Evolutionary conservation across 345 rosid genomes (phyloP), one percentile per base, ranked within the genome.

Genomic region (Brassica cretica): DNA sequence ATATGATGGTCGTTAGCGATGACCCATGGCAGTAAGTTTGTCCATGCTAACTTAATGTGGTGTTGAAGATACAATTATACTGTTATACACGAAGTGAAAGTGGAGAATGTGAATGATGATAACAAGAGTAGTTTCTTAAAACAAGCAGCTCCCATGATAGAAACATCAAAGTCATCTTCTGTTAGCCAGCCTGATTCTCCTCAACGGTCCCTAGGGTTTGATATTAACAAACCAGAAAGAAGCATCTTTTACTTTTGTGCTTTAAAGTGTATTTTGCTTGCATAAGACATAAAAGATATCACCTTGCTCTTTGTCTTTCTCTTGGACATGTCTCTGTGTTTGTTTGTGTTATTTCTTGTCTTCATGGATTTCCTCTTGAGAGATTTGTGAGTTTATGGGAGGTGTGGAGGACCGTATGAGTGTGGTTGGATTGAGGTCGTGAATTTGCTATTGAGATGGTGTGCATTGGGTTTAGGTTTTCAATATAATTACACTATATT

Each of bases 91-190:
- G 41, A 84, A 84, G 97, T 90, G 74, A 95, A 93, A 80, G 91
- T 93, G 83, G 90, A 86, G 86, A 90, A 91, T 90, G 87, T 83
- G 88, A 88, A 84, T 11, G 98, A 89, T 3, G 98, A 94, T 69
- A 94, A 88, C 27, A 94, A 87, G 80, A 94, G 96, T 85, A 94
- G 96, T 85, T 94, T 93, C 77, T 79, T 94, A 87, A 92, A 94
- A 71, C 90, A 92, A 87, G 89, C 92, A 10, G 88, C 87, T n/a
- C 70, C 70, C 30, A 67, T 81, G 41, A 82, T 88, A 81, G 96
- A 92, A 85, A 93, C 84, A 32, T 92, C 97, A 2, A 51, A 91
- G 84, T 90, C 97, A 14, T 88, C 96, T 4, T 91, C 96, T 2
- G 97, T 94, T 37, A 86, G 93, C 51, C 92, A 91, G 78, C 94